Percentiles rank a stretch among this genome's conserved stretches.
Conservation (phyloP, 2,329 filamentous ascomycete genomes). For the Scorias spongiosa region DNA sequence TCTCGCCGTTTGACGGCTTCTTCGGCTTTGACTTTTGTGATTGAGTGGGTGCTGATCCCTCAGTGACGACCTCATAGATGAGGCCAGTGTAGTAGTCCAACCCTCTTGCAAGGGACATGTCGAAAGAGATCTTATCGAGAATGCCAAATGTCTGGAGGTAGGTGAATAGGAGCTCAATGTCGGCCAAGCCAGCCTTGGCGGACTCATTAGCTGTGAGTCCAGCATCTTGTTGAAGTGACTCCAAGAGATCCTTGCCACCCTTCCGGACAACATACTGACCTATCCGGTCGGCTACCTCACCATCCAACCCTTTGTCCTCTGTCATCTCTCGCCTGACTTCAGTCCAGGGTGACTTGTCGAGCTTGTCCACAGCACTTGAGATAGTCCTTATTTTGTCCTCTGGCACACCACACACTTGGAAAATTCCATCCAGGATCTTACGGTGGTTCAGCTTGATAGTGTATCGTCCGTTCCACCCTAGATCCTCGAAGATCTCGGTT, state of each 20-base stretch:
- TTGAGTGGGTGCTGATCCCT: constrained; percentile 50
- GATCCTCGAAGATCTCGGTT: constrained; percentile 67
- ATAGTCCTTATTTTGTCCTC: constrained; percentile 76
- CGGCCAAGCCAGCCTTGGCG: constrained; percentile 64
- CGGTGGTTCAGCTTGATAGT: constrained; percentile 93
- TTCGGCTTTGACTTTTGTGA: constrained; percentile 28
- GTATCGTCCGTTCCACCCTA: constrained; percentile 59
- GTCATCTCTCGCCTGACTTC: constrained; percentile 89
- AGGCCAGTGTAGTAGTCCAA: constrained; percentile 87
- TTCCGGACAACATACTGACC: constrained; percentile 69
- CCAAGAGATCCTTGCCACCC: constrained; percentile 59
- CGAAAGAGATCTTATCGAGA: constrained; percentile 65
- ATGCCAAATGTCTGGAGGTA: constrained; percentile 69
- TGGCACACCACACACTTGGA: constrained; percentile 80
- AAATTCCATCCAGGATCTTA: constrained; percentile 84
- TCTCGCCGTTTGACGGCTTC: constrained; percentile 32
- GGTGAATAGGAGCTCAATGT: constrained; percentile 65
- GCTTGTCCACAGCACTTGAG: constrained; percentile 85
- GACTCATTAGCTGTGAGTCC: constrained; percentile 54
- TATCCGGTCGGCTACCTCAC: constrained; percentile 69
- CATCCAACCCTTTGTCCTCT: constrained; percentile 70
- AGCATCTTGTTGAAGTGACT: constrained; percentile 52
- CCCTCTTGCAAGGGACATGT: constrained; percentile 76
- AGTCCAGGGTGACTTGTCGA: constrained; percentile 78
- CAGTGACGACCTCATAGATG: constrained; percentile 79